These are phyloP conservation scores for Globisporangium recalcitrans DNA, from an alignment of 352 stramenopile species.

Conservation along the genomic window DNA sequence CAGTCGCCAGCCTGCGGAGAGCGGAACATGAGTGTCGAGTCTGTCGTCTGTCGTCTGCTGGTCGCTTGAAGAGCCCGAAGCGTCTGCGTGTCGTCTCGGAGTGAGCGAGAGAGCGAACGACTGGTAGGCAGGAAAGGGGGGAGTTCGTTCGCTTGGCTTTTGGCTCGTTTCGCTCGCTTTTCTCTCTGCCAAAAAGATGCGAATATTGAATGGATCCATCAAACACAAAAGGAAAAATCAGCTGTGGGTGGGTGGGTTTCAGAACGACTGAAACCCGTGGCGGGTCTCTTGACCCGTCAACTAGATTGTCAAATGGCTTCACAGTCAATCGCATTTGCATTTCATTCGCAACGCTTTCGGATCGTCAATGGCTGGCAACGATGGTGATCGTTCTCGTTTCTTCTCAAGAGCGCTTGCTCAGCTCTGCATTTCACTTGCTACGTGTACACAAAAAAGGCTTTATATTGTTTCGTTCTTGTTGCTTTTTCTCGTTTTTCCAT, in stretches of 20 bases:
- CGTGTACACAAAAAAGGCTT: constrained; percentile 8
- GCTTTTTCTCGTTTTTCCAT: not conserved
- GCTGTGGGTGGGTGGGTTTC: no score
- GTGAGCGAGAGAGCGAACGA: not conserved
- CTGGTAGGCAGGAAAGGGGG: not conserved
- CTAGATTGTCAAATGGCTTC: no score
- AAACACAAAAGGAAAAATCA: not conserved
- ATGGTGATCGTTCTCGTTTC: no score
- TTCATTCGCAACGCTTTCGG: no score
- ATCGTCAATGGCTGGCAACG: no score
- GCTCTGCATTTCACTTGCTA: not conserved
- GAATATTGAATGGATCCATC: not conserved
- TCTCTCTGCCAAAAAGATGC: not conserved
- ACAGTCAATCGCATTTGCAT: no score
- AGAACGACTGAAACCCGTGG: no score
- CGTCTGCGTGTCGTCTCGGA: not conserved
- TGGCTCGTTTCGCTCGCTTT: not conserved
- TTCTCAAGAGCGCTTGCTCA: no score
- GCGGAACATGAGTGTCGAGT: constrained; percentile 84
- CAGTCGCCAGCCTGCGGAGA: constrained; percentile 61
- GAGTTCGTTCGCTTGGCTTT: not conserved
- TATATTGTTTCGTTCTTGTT: not conserved
- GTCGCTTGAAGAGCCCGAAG: no score
- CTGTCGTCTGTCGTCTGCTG: no score
- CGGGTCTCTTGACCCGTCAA: no score